phyloP scores from a whole-genome alignment of 805 yeast genomes.

The Saturnispora sekii region DNA sequence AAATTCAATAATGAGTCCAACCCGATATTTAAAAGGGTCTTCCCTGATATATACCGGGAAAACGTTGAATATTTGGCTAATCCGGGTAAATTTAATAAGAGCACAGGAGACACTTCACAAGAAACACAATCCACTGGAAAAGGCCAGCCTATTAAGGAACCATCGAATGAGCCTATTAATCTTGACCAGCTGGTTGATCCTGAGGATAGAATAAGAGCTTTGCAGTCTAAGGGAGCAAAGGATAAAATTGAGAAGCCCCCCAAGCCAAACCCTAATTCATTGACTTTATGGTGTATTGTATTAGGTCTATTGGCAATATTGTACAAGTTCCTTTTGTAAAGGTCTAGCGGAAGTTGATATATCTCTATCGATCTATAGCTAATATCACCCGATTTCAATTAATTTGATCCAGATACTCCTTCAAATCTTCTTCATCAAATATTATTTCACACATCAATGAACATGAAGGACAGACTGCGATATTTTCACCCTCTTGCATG shows the following conservation, averaged over 20 bases:
- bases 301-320: constrained; percentile 3
- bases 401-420: constrained; percentile 32
- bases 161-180: constrained; percentile 6
- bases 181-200: constrained; percentile 43
- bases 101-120: too few relatives aligned
- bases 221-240: not conserved
- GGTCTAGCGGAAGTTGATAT: not conserved
- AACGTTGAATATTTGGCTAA: constrained; percentile 29
- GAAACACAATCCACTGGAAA: constrained; percentile 4
- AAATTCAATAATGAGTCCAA: constrained; percentile 51
- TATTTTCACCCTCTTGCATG: constrained; percentile 79
- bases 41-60: constrained; percentile 54
- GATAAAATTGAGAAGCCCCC: not conserved
- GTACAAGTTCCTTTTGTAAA: constrained; percentile 1
- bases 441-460: constrained; percentile 88
- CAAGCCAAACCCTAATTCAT: not conserved
- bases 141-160: not conserved
- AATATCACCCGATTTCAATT: constrained; percentile 6
- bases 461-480: constrained; percentile 96
- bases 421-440: constrained; percentile 57
- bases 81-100: constrained; percentile 2
- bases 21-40: constrained; percentile 46
- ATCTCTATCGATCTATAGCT: too few relatives aligned
- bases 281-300: constrained; percentile 2
- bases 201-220: constrained; percentile 57